Conservation (phyloP, 495 filamentous ascomycete species). For the Aspergillus sclerotiicarbonarius region DNA sequence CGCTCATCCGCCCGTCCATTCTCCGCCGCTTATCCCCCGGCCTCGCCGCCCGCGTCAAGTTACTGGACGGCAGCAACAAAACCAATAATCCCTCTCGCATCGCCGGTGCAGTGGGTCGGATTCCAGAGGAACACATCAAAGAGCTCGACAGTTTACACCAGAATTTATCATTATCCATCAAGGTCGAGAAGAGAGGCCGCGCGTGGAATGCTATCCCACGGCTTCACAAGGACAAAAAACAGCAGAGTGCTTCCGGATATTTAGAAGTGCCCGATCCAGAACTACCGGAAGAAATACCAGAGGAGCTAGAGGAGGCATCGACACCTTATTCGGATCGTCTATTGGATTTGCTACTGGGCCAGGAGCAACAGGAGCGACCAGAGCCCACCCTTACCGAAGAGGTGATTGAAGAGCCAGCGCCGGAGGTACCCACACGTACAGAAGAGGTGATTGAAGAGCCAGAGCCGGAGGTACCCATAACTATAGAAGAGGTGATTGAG, state of each 20-base stretch:
- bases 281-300: slow-evolving; percentile 1
- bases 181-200: slow-evolving; percentile 59
- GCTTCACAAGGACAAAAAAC: slow-evolving; percentile 12
- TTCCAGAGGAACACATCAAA: slow-evolving; percentile 70
- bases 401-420: neutral
- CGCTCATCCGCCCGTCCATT: slow-evolving; percentile 33
- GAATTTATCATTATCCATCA: slow-evolving; percentile 43
- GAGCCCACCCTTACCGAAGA: slow-evolving; percentile 1
- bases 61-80: slow-evolving; percentile 60
- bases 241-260: slow-evolving; percentile 23
- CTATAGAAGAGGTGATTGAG: neutral
- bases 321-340: slow-evolving; percentile 7
- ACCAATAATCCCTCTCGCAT: slow-evolving; percentile 34
- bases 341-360: neutral
- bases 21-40: slow-evolving; percentile 60
- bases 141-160: slow-evolving; percentile 64
- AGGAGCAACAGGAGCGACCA: neutral
- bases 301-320: neutral
- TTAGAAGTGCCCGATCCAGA: slow-evolving; percentile 17
- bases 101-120: slow-evolving; percentile 61
- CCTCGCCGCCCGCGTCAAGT: slow-evolving; percentile 72
- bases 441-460: neutral
- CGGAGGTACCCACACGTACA: neutral
- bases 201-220: slow-evolving; percentile 55
- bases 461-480: neutral